phyloP scores from a whole-genome alignment of 108 stramenopile species.

The Nitzschia inconspicua region DNA sequence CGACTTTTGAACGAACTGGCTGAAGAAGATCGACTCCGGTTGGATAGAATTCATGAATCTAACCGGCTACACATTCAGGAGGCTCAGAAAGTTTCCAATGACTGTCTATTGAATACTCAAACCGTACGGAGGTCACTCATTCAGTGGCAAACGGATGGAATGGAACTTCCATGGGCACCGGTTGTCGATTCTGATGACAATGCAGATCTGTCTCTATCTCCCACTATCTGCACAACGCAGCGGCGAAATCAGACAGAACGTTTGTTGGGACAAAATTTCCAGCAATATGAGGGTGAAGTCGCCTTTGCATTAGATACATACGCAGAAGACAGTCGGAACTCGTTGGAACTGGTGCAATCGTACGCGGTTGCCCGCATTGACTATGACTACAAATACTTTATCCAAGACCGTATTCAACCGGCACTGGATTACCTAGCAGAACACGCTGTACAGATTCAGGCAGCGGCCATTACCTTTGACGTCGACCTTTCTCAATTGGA shows the following conservation, averaged over 20 bases:
- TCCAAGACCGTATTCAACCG: slow-evolving; percentile 21
- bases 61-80: not conserved
- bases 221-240: not conserved
- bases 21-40: not conserved
- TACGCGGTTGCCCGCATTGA: slow-evolving; percentile 31
- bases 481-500: slow-evolving; percentile 1
- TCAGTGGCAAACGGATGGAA: slow-evolving; percentile 3
- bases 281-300: slow-evolving; percentile 6
- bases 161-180: slow-evolving; percentile 2
- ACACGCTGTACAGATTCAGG: not conserved
- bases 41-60: slow-evolving; percentile 4
- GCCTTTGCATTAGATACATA: slow-evolving; percentile 16
- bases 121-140: not conserved
- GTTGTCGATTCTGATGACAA: not conserved
- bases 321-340: not conserved
- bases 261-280: slow-evolving; percentile 1
- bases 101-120: not conserved
- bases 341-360: not conserved
- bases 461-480: not conserved
- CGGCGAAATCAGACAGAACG: slow-evolving; percentile 1
- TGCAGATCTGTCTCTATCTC: not conserved
- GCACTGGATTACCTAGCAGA: slow-evolving; percentile 19
- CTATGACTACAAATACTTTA: slow-evolving; percentile 43
- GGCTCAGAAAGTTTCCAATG: not conserved
- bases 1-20: not conserved